Base-by-base conservation (phyloP, 495 filamentous ascomycete species). In the Tetracladium setigerum region DNA sequence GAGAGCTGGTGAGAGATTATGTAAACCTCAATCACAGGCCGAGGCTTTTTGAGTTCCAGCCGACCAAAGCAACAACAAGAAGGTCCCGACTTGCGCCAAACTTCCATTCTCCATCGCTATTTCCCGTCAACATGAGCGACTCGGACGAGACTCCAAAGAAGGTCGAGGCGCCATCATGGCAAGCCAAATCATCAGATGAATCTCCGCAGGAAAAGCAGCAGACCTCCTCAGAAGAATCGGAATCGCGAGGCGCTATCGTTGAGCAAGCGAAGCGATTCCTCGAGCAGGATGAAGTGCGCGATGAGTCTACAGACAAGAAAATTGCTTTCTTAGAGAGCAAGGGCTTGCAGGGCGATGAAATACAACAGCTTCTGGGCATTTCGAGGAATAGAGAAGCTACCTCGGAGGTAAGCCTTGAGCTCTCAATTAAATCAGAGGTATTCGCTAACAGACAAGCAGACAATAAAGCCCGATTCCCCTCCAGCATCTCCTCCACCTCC, bases 251-350 rank as follows among this genome's bases (percentile, higher is more conserved):
- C 42, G 58, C 69, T 19, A 70, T 83, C 10, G 58, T 91, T 14
- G 78, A 87, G 14, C 79, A 87, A 58, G 88, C 88, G 15, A 67
- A 74, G 30, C 81, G 72, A 46, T 95, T 96, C 59, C 77, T 97
- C n/a, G 67, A 85, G 35, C 84, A 90, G 46, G 80, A 85, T 7
- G 73, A 72, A n/a, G 85, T 95, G 38, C 76, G 77, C 27, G 69
- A 83, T 58, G 78, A 83, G 9, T 70, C 84, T 1, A 70, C 72
- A 37, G 83, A 86, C 42, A 79, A 79, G 62, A 92, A 95, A 66
- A 69, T 80, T 22, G 72, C 76, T 2, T 96, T 95, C 50, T 67
- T 97, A 7, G 76, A 83, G 54, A 78, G 77, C 30, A 96, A 98
- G 61, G 89, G 88, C 1, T 64, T 95, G 6, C 73, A 65, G 2